Base-by-base conservation (phyloP, 192 early-diverging fungal species). In the Linnemannia zychae region DNA sequence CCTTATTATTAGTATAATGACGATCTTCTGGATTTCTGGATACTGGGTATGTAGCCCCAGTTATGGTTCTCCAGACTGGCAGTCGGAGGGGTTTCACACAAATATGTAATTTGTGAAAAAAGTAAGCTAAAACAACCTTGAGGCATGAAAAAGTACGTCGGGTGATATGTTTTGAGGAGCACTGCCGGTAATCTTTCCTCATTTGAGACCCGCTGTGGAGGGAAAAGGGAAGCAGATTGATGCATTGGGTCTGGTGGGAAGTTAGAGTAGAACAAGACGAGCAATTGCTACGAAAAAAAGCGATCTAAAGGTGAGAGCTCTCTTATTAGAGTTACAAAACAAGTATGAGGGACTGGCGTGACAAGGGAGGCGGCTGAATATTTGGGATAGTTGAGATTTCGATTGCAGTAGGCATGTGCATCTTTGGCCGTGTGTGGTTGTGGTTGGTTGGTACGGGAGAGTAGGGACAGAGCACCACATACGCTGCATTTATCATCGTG, bases 291-390 rank as follows among this genome's bases (percentile, higher is more conserved):
- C 40, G 57, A 22, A 31, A 31, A 60, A 63, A 63, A 24, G 52
- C 57, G 57, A 28, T 12, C 57, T 63, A 63, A 63, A n/a, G 13
- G 12, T 63, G 57, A 63, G 57, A 63, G 57, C 57, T 63, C n/a
- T n/a, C n/a, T 24, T 1, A 17, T 33, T 63, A 63, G 12, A 63
- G 57, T 60, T 60, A 9, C 40, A 44, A 44, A 44, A 44, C 40
- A 3, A 31, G 2, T 9, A 24, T 60, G 12, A 24, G 53, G 12
- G 53, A 60, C 7, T 24, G 53, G 24, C n/a, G 22, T 49, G 17
- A 17, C 1, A 15, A 28, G 53, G 22, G 28, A 24, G 7, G 52
- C 2, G 28, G 28, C 28, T 44, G 40, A 44, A n/a, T n/a, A n/a
- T n/a, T n/a, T 44, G 40, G 40, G 40, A 44, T 44, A 44, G 4